These are phyloP conservation scores for Daedaleopsis sinensis DNA, from an alignment of 768 basidiomycete genomes.

Conservation along the genomic window DNA sequence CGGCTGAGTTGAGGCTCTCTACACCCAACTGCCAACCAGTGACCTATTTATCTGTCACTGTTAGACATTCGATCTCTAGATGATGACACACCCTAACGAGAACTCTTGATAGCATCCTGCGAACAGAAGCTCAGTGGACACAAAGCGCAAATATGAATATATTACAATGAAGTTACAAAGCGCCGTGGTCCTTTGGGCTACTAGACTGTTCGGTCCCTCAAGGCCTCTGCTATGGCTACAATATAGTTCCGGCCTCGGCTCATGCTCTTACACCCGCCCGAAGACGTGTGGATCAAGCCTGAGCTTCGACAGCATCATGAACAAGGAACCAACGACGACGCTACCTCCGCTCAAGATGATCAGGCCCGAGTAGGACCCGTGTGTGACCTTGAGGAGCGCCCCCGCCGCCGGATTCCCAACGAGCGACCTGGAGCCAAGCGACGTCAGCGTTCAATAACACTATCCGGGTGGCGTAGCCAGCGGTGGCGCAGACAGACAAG, in stretches of 20 bases:
- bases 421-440: slow-evolving; percentile 49
- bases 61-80: too few relatives aligned
- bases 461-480: background rate
- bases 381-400: slow-evolving; percentile 46
- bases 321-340: slow-evolving; percentile 58
- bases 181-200: background rate
- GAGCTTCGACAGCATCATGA: slow-evolving; percentile 48
- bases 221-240: background rate
- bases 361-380: slow-evolving; percentile 51
- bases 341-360: slow-evolving; percentile 64
- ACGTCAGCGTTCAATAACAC: background rate
- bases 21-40: too few relatives aligned
- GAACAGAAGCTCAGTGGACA: background rate
- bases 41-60: too few relatives aligned
- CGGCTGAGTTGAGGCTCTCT: too few relatives aligned
- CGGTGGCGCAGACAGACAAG: background rate
- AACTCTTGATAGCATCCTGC: too few relatives aligned
- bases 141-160: slow-evolving; percentile 1
- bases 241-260: background rate
- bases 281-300: slow-evolving; percentile 15
- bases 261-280: slow-evolving; percentile 11
- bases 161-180: slow-evolving; percentile 2
- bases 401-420: slow-evolving; percentile 69
- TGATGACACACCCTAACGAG: too few relatives aligned
- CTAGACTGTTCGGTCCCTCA: background rate